Percentiles rank a stretch among this genome's conserved stretches.
phyloP scores from a whole-genome alignment of 371 early-diverging fungal species.

The Phascolomyces articulosus region DNA sequence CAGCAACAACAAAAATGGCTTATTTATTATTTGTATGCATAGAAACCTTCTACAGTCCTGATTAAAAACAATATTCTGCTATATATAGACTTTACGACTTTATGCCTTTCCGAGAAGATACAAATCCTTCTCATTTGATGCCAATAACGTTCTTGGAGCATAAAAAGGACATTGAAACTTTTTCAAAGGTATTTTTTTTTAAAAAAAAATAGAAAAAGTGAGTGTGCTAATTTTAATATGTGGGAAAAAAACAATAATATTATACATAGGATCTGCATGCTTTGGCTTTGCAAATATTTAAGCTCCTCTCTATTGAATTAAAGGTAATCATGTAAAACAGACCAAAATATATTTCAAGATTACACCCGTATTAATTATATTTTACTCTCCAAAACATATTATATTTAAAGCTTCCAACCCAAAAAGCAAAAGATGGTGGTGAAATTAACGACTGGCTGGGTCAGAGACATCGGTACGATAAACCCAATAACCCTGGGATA shows the following conservation, averaged over 20 bases:
- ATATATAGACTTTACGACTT: conserved; percentile 56
- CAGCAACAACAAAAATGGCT: not conserved
- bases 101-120: conserved; percentile 42
- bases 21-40: not conserved
- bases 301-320: conserved; percentile 17
- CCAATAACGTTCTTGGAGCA: conserved; percentile 34
- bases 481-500: conserved; percentile 40
- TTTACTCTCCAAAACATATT: not conserved
- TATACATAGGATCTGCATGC: conserved; percentile 44
- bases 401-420: not conserved
- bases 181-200: conserved; percentile 32
- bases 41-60: not conserved
- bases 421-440: not conserved
- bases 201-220: not conserved
- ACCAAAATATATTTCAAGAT: no score
- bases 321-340: conserved; percentile 13
- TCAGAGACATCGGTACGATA: conserved; percentile 45
- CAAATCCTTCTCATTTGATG: conserved; percentile 33
- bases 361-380: not conserved
- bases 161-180: conserved; percentile 25
- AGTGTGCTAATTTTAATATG: no score
- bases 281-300: conserved; percentile 27
- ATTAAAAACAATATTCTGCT: not conserved
- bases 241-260: no score
- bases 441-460: not conserved